phyloP scores from a whole-genome alignment of 2,329 filamentous ascomycete species.

The Fusarium piperis region DNA sequence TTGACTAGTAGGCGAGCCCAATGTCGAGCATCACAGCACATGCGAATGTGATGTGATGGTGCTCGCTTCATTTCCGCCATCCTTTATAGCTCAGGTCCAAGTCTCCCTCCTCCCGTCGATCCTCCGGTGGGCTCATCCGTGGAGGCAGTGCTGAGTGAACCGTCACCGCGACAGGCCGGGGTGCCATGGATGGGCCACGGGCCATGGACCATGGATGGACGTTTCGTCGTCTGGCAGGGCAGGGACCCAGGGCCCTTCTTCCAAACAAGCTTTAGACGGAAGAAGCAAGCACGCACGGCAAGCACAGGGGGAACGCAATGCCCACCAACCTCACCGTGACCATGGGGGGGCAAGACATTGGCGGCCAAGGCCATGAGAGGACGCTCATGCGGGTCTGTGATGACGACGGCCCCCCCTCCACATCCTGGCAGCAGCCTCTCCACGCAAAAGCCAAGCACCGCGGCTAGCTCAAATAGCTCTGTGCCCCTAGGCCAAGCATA shows the following conservation, averaged over 20 bases:
- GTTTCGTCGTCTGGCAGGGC: slow-evolving; percentile 34
- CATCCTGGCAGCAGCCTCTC: slow-evolving; percentile 32
- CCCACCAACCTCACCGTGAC: slow-evolving; percentile 26
- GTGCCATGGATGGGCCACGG: slow-evolving; percentile 13
- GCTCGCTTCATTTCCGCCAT: slow-evolving; percentile 27
- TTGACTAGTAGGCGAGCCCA: slow-evolving; percentile 21
- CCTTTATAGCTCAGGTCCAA: slow-evolving; percentile 29
- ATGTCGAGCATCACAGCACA: slow-evolving; percentile 8
- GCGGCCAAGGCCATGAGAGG: slow-evolving; percentile 15
- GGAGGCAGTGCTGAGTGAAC: slow-evolving; percentile 43
- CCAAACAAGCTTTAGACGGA: slow-evolving; percentile 44
- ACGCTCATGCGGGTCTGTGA: slow-evolving; percentile 40
- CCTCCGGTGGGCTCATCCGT: slow-evolving; percentile 41
- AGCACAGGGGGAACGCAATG: slow-evolving; percentile 26
- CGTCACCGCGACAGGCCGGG: slow-evolving; percentile 37
- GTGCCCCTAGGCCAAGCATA: slow-evolving; percentile 39
- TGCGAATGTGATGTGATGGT: neutral
- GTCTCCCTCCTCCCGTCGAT: slow-evolving; percentile 37
- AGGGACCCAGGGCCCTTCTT: slow-evolving; percentile 37
- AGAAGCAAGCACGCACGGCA: slow-evolving; percentile 34
- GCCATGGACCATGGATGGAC: slow-evolving; percentile 9
- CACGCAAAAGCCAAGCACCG: slow-evolving; percentile 41
- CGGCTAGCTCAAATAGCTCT: slow-evolving; percentile 39
- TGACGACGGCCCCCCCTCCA: slow-evolving; percentile 36
- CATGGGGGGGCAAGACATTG: neutral